phyloP scores from a whole-genome alignment of 352 stramenopile genomes.

The Phytophthora megakarya region DNA sequence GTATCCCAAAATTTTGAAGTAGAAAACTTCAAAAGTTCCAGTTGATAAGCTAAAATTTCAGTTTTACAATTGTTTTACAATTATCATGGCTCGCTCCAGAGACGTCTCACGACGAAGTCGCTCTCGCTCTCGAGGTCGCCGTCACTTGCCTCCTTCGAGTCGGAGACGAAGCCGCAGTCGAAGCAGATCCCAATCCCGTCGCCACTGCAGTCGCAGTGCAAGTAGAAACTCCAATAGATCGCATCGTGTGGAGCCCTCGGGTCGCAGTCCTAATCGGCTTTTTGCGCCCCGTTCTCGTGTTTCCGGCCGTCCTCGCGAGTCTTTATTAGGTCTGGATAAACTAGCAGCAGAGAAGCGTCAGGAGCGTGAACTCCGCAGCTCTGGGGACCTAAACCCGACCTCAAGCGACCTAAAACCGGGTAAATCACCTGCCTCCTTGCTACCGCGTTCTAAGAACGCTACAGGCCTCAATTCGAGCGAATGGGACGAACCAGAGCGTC shows the following conservation, averaged over 20 bases:
- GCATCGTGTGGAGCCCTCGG: constrained; percentile 3
- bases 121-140: constrained; percentile 24
- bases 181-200: neutral
- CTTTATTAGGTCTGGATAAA: constrained; percentile 62
- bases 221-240: constrained; percentile 16
- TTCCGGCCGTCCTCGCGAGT: constrained; percentile 28
- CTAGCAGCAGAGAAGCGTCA: constrained; percentile 66
- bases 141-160: constrained; percentile 3
- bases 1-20: no score
- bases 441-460: constrained; percentile 36
- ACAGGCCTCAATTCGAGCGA: constrained; percentile 60
- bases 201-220: constrained; percentile 23
- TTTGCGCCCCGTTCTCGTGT: constrained; percentile 19
- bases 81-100: constrained; percentile 33
- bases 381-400: neutral
- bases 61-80: no score
- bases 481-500: constrained; percentile 76
- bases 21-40: no score
- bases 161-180: constrained; percentile 33
- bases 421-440: constrained; percentile 8
- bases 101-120: constrained; percentile 26
- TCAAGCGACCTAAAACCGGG: neutral
- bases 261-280: constrained; percentile 18
- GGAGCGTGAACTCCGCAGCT: constrained; percentile 31
- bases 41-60: no score